Percentiles rank a stretch among this genome's conserved stretches.
Conservation (phyloP, 78 protist genomes). For the Dictyostelium intermedium region DNA sequence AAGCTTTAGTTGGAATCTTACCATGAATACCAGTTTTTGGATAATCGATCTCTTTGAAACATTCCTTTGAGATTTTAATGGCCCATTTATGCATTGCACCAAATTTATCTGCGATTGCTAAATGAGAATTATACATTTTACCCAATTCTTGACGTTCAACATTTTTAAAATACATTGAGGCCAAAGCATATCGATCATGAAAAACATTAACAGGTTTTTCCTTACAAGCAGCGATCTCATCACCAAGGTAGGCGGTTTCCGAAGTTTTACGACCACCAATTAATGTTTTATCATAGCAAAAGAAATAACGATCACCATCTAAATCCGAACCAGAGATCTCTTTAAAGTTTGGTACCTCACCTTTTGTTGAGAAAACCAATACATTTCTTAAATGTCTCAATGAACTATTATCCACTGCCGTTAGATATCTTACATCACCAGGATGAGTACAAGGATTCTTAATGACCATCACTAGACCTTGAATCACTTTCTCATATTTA, state of each 20-base stretch:
- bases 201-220: not conserved
- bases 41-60: constrained; percentile 68
- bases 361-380: constrained; percentile 48
- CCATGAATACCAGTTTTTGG: constrained; percentile 79
- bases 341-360: constrained; percentile 59
- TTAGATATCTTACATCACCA: constrained; percentile 75
- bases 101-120: not conserved
- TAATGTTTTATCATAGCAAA: constrained; percentile 36
- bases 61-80: constrained; percentile 30
- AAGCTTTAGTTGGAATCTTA: not conserved
- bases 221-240: not conserved
- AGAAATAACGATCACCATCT: constrained; percentile 82
- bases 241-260: not conserved
- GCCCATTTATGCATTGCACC: not conserved
- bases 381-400: constrained; percentile 26
- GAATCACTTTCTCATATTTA: not conserved
- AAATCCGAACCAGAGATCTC: constrained; percentile 73
- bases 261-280: not conserved
- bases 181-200: not conserved
- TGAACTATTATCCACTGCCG: not conserved
- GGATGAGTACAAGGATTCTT: constrained; percentile 85
- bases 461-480: constrained; percentile 38
- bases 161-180: not conserved
- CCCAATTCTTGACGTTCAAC: constrained; percentile 33
- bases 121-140: constrained; percentile 42